Conservation (phyloP, 2,329 filamentous ascomycete species). For the Plectosphaerella cucumerina region DNA sequence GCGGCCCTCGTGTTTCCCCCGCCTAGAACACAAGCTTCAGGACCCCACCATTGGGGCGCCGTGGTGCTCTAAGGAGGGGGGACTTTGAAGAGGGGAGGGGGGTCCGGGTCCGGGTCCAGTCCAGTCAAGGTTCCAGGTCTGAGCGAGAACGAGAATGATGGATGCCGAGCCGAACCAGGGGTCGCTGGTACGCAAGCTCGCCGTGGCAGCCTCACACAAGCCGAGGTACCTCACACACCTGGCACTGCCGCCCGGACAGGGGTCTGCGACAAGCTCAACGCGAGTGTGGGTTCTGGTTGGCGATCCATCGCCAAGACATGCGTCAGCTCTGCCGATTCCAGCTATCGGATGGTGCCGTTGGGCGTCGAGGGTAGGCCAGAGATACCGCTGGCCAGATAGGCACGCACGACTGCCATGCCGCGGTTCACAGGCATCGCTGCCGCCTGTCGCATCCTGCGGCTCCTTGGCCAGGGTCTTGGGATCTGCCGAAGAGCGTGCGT, state of each 20-base stretch:
- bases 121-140: no score
- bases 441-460: no score
- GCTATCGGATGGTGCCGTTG: neutral
- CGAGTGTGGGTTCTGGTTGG: neutral
- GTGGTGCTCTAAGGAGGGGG: neutral
- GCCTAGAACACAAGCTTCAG: neutral
- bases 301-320: neutral
- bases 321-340: neutral
- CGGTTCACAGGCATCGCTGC: no score
- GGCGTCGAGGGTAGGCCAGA: neutral
- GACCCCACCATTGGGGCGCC: neutral
- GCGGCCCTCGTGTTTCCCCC: neutral
- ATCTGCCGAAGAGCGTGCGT: no score
- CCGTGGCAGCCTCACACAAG: neutral
- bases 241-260: neutral
- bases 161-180: conserved; percentile 1
- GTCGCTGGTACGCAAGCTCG: neutral
- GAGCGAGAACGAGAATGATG: neutral
- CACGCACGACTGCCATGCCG: no score
- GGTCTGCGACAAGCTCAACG: conserved; percentile 4
- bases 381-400: no score
- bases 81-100: conserved; percentile 3
- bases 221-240: neutral
- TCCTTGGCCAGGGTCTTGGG: no score
- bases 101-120: neutral